phyloP scores from a whole-genome alignment of 345 rosid genomes.

The Gossypium arboreum region DNA sequence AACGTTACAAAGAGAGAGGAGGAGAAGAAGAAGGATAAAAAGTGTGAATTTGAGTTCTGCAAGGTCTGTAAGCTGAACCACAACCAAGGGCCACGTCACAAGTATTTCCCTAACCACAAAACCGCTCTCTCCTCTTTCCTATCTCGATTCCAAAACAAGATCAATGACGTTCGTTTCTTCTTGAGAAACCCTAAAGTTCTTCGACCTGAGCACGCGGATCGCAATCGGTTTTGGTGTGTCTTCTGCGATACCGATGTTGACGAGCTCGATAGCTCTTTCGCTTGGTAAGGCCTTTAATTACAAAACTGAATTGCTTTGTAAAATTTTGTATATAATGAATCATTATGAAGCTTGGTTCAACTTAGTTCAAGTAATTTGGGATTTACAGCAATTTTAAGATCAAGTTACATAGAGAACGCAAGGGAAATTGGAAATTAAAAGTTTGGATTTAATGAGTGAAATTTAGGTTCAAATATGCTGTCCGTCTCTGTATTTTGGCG shows the following conservation, averaged over 20 bases:
- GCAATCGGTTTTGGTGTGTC: conserved; percentile 74
- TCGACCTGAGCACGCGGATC: conserved; percentile 49
- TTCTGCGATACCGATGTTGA: conserved; percentile 67
- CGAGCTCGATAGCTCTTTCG: conserved; percentile 62
- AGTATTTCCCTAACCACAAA: conserved; percentile 72
- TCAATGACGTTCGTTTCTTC: conserved; percentile 59
- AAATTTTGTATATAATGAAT: not conserved
- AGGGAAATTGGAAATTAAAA: not conserved
- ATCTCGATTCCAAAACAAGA: conserved; percentile 55
- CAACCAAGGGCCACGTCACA: conserved; percentile 68
- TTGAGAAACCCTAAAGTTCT: conserved; percentile 55
- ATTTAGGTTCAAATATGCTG: not conserved
- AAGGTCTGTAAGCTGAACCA: conserved; percentile 65
- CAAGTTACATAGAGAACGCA: not conserved
- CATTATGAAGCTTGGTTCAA: not conserved
- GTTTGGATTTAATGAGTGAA: conserved; percentile 1
- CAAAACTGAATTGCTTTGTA: not conserved
- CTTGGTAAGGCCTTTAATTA: conserved; percentile 43
- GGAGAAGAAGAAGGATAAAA: conserved; percentile 22
- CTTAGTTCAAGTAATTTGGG: not conserved
- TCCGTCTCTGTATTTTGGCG: not conserved
- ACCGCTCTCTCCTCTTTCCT: conserved; percentile 50
- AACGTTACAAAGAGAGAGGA: conserved; percentile 6
- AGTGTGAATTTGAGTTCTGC: conserved; percentile 60
- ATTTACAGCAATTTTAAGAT: not conserved